These are phyloP conservation scores for Hygrocybe coccinea DNA, from an alignment of 768 basidiomycete species.

Conservation along the genomic window DNA sequence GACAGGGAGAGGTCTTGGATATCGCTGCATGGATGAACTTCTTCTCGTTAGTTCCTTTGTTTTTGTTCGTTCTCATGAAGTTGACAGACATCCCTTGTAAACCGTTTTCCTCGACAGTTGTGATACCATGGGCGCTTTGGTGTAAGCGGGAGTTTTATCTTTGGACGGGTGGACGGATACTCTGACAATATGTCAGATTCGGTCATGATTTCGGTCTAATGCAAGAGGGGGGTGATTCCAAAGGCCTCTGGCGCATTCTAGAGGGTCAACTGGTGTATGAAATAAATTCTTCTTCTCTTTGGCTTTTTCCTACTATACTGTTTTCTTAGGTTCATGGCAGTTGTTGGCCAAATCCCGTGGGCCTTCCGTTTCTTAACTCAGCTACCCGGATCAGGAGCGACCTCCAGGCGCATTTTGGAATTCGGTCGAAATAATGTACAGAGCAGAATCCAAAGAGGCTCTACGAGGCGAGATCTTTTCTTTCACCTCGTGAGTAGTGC, in stretches of 20 bases:
- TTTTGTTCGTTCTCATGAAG: neutral
- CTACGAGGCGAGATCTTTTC: constrained; percentile 32
- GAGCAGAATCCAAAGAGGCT: constrained; percentile 2
- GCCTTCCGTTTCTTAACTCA: constrained; percentile 1
- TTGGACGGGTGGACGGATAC: neutral
- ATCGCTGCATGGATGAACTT: constrained; percentile 28
- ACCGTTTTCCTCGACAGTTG: neutral
- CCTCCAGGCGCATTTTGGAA: neutral
- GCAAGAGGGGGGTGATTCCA: neutral
- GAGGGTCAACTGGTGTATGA: constrained; percentile 1
- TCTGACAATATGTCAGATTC: neutral
- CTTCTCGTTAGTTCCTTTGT: constrained; percentile 26
- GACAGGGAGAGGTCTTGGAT: constrained; percentile 13
- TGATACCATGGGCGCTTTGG: neutral
- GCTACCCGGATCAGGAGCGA: neutral
- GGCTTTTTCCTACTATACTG: neutral
- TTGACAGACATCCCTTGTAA: neutral
- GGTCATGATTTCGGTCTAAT: constrained; percentile 3
- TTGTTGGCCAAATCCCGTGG: constrained; percentile 8
- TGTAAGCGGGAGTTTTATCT: neutral
- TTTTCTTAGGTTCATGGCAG: constrained; percentile 1
- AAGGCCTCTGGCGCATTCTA: constrained; percentile 1
- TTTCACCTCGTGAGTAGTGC: constrained; percentile 32
- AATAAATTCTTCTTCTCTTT: neutral
- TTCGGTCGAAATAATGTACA: neutral